Base-by-base conservation (phyloP, 1,284 basidiomycete genomes). In the Trametes versicolor region DNA sequence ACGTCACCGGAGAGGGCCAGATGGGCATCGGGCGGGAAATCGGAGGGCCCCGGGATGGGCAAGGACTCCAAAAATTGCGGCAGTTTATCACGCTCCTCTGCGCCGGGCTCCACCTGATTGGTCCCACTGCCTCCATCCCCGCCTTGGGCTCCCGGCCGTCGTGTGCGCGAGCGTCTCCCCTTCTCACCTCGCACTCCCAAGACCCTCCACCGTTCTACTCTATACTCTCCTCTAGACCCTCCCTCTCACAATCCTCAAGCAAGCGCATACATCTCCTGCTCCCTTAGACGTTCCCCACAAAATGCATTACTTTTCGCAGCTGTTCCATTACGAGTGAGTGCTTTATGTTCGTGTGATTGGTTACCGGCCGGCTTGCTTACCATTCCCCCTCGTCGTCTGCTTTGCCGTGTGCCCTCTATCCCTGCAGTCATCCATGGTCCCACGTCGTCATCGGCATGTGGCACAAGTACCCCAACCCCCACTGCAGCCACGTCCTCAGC, bases 391-490 rank as follows among this genome's bases (percentile, higher is more conserved):
- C 56, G 34, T 23, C 34, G 51, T 41, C 21, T 21, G 15, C 41
- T 7, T 43, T 43, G 41, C 17, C 19, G 15, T 43, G 19, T 43
- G 58, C 53, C 37, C 50, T 53, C 48, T 12, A 17, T 15, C n/a
- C 47, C 21, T 62, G n/a, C 63, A 96, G 95, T 70, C 93, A 95
- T 74, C 85, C 93, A 61, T 95, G 94, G 86, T 86, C 90, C 55
- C 94, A 95, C 81, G 93, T 95, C 71, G 87, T 95, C 70, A 90
- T 91, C 75, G 92, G 92, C 71, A 92, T 97, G 83, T 95, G 94
- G 90, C 92, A 94, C 72, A 98, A 98, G 83, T 98, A 98, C 78
- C 96, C 96, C 53, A 98, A 98, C 77, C 93, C 95, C 52, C 91
- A 93, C 73, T 95, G 96, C 74, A 88, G 93, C 9, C 96, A 98